Conservation (phyloP, 495 filamentous ascomycete genomes). For the Delitschia confertaspora region DNA sequence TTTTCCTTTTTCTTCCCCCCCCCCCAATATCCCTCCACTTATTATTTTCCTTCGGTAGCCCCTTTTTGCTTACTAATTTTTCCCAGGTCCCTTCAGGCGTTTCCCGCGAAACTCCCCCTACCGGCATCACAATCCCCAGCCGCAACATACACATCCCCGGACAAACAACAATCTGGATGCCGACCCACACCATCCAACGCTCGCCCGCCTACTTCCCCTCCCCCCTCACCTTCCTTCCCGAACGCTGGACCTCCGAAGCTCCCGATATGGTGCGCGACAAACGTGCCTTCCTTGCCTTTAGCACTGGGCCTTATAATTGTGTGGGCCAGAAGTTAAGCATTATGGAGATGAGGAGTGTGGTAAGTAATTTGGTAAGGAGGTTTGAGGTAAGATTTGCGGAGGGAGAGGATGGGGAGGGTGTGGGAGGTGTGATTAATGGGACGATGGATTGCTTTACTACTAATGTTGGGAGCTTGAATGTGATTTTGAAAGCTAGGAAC, state of each 20-base stretch:
- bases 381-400: constrained; percentile 13
- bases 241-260: constrained; percentile 20
- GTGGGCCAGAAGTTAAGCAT: constrained; percentile 14
- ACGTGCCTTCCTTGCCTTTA: constrained; percentile 22
- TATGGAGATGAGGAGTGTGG: constrained; percentile 17
- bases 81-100: constrained; percentile 12
- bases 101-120: constrained; percentile 15
- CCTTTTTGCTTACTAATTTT: background rate
- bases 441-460: constrained; percentile 17
- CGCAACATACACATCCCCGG: constrained; percentile 12
- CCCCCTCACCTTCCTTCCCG: constrained; percentile 21
- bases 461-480: constrained; percentile 15
- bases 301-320: constrained; percentile 10
- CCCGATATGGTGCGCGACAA: constrained; percentile 19
- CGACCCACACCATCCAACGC: constrained; percentile 7
- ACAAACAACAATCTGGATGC: constrained; percentile 15
- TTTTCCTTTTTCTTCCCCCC: background rate
- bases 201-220: constrained; percentile 8
- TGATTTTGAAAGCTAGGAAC: constrained; percentile 6
- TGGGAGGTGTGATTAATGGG: background rate
- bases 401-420: background rate
- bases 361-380: constrained; percentile 6
- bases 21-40: too few species aligned
- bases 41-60: background rate
- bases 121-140: constrained; percentile 11